A percentile compares a stretch with the other conserved stretches of the same genome.
Evolutionary conservation across 495 filamentous ascomycete genomes (phyloP).

Genomic region (Bathelium albidoporum): DNA sequence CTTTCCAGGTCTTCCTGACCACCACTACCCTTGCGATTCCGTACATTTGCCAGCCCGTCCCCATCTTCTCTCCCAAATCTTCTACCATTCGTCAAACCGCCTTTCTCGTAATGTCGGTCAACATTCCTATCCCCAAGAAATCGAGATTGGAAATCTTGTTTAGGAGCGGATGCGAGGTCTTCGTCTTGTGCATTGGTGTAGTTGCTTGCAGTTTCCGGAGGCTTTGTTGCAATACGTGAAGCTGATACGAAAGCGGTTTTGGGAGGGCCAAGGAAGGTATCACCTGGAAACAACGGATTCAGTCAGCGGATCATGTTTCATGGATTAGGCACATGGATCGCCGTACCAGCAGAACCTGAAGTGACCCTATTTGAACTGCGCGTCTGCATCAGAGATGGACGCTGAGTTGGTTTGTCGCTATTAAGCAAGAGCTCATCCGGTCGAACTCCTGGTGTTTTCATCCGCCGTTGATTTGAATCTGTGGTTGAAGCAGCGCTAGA

Average conservation of each 20-base stretch:
- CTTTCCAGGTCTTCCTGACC: conserved; percentile 47
- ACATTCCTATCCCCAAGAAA: conserved; percentile 13
- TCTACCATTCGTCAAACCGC: conserved; percentile 32
- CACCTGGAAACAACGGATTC: conserved; percentile 36
- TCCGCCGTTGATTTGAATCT: conserved; percentile 10
- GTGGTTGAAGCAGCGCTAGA: conserved; percentile 9
- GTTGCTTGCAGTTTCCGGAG: conserved; percentile 15
- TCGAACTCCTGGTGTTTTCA: neutral
- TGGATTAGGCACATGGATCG: conserved; percentile 7
- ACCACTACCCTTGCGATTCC: conserved; percentile 42
- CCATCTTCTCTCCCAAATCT: conserved; percentile 38
- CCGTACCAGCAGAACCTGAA: conserved; percentile 5
- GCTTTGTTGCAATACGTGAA: conserved; percentile 32
- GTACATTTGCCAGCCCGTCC: conserved; percentile 50
- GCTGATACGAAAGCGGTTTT: conserved; percentile 80
- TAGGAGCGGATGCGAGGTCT: neutral
- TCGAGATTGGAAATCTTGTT: conserved; percentile 1
- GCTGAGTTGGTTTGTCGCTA: neutral
- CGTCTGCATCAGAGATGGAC: conserved; percentile 8
- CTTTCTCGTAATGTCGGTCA: conserved; percentile 28
- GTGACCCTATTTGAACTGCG: conserved; percentile 14
- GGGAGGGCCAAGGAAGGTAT: conserved; percentile 82
- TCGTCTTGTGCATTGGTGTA: conserved; percentile 17
- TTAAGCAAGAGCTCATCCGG: neutral
- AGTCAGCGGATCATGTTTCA: conserved; percentile 14